Evolutionary conservation across 176 grass and related monocot genomes (phyloP).

Genomic region (Zizania latifolia): DNA sequence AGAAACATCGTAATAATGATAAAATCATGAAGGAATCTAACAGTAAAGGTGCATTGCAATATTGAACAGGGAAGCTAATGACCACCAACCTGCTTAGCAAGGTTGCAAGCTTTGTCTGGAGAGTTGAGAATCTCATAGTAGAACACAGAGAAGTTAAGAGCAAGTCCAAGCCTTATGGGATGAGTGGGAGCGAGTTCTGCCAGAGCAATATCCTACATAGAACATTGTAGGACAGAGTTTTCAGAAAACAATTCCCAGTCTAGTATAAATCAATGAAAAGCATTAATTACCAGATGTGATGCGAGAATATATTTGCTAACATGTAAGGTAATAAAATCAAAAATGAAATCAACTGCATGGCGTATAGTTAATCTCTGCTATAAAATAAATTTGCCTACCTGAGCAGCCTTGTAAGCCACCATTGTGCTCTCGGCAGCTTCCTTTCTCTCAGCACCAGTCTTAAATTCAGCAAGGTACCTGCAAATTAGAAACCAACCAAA

Average conservation of each 20-base stretch:
- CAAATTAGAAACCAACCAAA: background rate
- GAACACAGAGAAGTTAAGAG: conserved; percentile 91
- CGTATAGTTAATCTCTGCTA: background rate
- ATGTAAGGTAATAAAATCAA: background rate
- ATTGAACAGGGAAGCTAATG: background rate
- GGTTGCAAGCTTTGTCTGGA: conserved; percentile 79
- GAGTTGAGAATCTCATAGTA: conserved; percentile 90
- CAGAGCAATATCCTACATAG: conserved; percentile 70
- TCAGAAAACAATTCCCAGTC: background rate
- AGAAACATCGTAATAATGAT: background rate
- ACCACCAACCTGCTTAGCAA: conserved; percentile 71
- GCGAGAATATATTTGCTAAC: background rate
- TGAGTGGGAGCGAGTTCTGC: conserved; percentile 76
- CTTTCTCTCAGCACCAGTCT: conserved; percentile 60
- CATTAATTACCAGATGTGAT: background rate
- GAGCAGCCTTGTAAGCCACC: conserved; percentile 70
- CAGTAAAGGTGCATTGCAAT: background rate
- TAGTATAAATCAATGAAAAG: background rate
- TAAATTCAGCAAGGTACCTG: conserved; percentile 91
- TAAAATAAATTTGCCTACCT: conserved; percentile 42
- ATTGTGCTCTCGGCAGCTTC: conserved; percentile 77
- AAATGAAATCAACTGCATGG: background rate
- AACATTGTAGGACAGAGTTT: background rate
- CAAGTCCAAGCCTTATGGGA: conserved; percentile 80
- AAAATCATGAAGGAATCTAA: too few relatives aligned